A percentile compares a stretch with the other conserved stretches of the same genome.
These are phyloP conservation scores for Paramecium biaurelia DNA, from an alignment of 73 alveolate genomes.

Conservation along the genomic window DNA sequence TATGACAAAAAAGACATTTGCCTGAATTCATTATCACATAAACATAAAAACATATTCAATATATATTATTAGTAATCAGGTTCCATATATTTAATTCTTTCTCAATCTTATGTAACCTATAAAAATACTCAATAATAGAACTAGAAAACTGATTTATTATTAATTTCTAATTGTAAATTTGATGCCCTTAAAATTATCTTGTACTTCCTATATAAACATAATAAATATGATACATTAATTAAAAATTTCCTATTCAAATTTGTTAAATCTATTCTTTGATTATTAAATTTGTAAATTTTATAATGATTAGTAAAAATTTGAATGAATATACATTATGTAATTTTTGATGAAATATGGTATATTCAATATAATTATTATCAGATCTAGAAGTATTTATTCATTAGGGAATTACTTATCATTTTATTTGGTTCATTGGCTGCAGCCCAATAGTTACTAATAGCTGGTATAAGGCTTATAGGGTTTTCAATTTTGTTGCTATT, in stretches of 20 bases:
- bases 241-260: background rate
- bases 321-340: background rate
- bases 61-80: background rate
- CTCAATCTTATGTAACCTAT: background rate
- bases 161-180: background rate
- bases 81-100: background rate
- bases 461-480: background rate
- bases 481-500: background rate
- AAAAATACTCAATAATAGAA: background rate
- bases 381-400: background rate
- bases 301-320: background rate
- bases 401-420: background rate
- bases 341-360: background rate
- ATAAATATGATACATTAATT: background rate
- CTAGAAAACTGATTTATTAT: background rate
- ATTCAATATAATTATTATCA: background rate
- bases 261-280: background rate
- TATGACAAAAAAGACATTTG: slow-evolving; percentile 66
- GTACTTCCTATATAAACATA: background rate
- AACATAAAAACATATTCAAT: background rate
- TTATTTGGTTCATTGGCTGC: background rate
- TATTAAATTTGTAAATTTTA: too few species aligned
- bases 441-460: background rate
- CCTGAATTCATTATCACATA: slow-evolving; percentile 39
- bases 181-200: background rate